phyloP scores from a whole-genome alignment of 1,139 yeast species.

The Geotrichum phurueaensis region DNA sequence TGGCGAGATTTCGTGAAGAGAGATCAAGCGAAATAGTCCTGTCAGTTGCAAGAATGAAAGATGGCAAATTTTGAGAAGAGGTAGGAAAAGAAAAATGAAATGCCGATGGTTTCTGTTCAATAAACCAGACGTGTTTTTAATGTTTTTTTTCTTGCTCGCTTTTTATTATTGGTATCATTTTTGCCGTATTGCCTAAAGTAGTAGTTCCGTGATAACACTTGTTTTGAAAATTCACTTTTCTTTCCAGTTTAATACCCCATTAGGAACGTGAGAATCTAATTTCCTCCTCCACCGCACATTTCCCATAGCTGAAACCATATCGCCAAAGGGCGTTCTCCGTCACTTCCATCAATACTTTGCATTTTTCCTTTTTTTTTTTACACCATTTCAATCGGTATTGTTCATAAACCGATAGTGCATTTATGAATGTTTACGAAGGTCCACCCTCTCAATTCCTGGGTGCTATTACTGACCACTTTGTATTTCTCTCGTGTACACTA shows the following conservation, averaged over 20 bases:
- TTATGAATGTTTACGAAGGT: background rate
- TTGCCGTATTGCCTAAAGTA: background rate
- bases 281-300: background rate
- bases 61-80: background rate
- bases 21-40: background rate
- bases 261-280: background rate
- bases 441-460: constrained; percentile 2
- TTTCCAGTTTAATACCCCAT: background rate
- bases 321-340: too few relatives aligned
- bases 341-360: background rate
- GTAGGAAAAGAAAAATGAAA: background rate
- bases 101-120: background rate
- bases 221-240: background rate
- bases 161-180: background rate
- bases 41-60: background rate
- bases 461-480: constrained; percentile 4
- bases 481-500: background rate
- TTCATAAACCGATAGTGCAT: background rate
- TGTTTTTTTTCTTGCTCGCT: background rate
- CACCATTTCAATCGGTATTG: background rate
- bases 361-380: background rate
- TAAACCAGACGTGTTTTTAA: too few relatives aligned
- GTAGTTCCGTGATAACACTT: background rate
- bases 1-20: background rate
- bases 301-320: background rate